A percentile compares a stretch with the other conserved stretches of the same genome.
Evolutionary conservation across 805 yeast species (phyloP).

Genomic region (Torulaspora microellipsoides): DNA sequence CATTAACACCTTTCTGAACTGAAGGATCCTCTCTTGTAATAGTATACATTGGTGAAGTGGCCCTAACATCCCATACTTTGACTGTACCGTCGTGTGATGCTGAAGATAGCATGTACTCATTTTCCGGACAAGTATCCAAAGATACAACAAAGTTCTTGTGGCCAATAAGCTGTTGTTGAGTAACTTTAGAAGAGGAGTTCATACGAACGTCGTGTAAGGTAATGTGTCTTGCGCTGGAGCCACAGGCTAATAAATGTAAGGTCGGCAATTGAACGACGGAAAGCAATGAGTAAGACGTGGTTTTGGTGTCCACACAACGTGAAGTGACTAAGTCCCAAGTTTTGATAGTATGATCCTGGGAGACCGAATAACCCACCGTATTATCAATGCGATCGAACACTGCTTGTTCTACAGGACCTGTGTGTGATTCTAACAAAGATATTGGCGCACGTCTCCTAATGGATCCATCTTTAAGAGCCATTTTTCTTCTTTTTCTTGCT

Average conservation of each 20-base stretch:
- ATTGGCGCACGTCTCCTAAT: conserved; percentile 80
- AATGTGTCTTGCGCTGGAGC: conserved; percentile 98
- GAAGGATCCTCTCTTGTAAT: conserved; percentile 63
- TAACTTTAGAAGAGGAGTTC: conserved; percentile 49
- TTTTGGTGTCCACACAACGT: conserved; percentile 79
- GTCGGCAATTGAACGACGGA: conserved; percentile 67
- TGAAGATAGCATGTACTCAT: conserved; percentile 77
- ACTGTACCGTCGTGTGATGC: conserved; percentile 97
- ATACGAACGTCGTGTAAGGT: conserved; percentile 88
- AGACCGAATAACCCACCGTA: conserved; percentile 86
- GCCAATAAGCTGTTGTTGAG: conserved; percentile 75
- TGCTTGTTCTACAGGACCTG: conserved; percentile 83
- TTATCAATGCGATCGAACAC: conserved; percentile 66
- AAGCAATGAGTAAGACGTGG: conserved; percentile 79
- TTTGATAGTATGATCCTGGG: conserved; percentile 91
- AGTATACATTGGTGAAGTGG: conserved; percentile 75
- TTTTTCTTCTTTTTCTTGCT: conserved; percentile 80
- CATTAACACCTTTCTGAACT: conserved; percentile 40
- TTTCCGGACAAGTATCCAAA: conserved; percentile 68
- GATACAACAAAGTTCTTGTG: conserved; percentile 88
- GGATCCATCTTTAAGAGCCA: conserved; percentile 71
- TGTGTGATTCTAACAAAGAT: conserved; percentile 72
- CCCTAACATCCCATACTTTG: conserved; percentile 92
- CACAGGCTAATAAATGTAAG: conserved; percentile 73
- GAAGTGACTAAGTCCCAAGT: conserved; percentile 95